These are phyloP conservation scores for Fusarium tupiense DNA, from an alignment of 2,329 filamentous ascomycete species.

Conservation along the genomic window DNA sequence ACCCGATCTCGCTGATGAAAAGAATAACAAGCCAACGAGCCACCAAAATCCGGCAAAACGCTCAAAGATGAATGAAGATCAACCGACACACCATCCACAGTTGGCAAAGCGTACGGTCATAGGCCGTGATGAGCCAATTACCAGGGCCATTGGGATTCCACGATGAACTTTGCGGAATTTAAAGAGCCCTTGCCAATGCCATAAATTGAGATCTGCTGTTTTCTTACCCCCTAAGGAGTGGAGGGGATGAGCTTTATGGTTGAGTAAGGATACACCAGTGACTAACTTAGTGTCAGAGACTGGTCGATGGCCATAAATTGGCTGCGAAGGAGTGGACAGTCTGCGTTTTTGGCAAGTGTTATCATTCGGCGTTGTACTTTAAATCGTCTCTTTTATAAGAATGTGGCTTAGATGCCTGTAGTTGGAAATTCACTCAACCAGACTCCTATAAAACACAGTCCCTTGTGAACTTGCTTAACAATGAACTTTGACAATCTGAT, in stretches of 20 bases:
- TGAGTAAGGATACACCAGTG: neutral
- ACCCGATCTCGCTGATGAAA: fast-evolving
- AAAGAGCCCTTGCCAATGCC: too few species aligned
- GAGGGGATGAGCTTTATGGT: too few species aligned
- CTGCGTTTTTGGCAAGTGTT: neutral
- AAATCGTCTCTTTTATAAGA: neutral
- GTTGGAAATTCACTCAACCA: fast-evolving
- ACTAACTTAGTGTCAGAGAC: fast-evolving
- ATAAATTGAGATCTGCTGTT: too few species aligned
- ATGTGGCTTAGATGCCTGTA: fast-evolving
- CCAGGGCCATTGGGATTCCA: neutral
- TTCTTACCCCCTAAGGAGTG: too few species aligned
- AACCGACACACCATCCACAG: fast-evolving
- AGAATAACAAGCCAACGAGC: neutral
- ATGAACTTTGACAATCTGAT: neutral
- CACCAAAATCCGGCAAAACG: neutral
- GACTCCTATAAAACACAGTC: too few species aligned
- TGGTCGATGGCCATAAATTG: fast-evolving
- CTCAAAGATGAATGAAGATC: neutral
- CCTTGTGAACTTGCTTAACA: neutral
- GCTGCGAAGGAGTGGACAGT: neutral
- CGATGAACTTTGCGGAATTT: neutral
- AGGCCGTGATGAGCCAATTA: too few species aligned
- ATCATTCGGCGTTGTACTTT: neutral
- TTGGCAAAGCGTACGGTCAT: neutral